Base-by-base conservation (phyloP, 2,329 filamentous ascomycete genomes). In the Penicillium paneum region DNA sequence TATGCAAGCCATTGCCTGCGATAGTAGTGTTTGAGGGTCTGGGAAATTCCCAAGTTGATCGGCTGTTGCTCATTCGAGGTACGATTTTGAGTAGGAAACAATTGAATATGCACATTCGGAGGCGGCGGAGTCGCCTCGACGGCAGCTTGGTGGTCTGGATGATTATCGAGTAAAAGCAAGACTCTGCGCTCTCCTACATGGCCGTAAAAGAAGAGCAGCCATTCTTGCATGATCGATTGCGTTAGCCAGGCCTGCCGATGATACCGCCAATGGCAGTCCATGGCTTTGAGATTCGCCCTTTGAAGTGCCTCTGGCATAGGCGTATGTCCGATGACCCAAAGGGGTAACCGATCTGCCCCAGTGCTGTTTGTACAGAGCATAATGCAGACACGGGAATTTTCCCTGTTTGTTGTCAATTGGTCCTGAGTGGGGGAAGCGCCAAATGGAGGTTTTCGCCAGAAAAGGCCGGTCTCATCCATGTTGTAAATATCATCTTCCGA, bases 201-300 rank as follows among this genome's bases (percentile, higher is more conserved):
- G 10, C 13, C 15, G 29, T 60, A 52, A 34, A 60, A 60, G 15
- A 32, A 46, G 13, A 34, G 40, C 7, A 58, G 15, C 61, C 61
- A 65, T 34, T 65, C 54, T 35, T 52, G 49, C 52, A 65, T 64
- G 10, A 64, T 57, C 4, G 44, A 36, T 19, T 45, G 56, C 21
- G 54, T 57, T 44, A 67, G 52, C 52, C 58, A 65, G 17, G 59
- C 61, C 39, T 66, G 64, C n/a, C 56, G 55, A 53, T 66, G 65
- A 43, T 60, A 57, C 19, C 62, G 58, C 59, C 66, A 68, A 19
- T 58, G 50, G 31, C 61, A 59, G 15, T 53, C 58, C 10, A 68
- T 53, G 28, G 66, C 62, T 26, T 61, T 48, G 5, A 62, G 52
- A 49, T 68, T 69, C 13, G 64, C 56, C 8, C 52, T 45, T n/a